Conservation (phyloP, 495 filamentous ascomycete species). For the Evansstolkia leycettana region DNA sequence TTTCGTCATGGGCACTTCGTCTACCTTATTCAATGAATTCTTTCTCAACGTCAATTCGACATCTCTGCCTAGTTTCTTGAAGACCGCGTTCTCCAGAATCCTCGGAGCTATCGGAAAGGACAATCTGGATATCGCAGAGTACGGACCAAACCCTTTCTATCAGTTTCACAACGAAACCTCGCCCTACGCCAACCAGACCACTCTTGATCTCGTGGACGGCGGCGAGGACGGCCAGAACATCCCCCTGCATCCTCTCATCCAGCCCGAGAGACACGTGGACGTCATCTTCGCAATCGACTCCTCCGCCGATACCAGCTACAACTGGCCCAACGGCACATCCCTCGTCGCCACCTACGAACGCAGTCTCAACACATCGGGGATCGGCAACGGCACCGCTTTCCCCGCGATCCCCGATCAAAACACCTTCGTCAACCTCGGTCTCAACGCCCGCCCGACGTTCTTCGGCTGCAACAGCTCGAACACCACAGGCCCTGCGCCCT, state of each 20-base stretch:
- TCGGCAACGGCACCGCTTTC: conserved; percentile 73
- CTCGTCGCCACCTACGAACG: conserved; percentile 76
- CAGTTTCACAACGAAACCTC: conserved; percentile 50
- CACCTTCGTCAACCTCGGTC: conserved; percentile 72
- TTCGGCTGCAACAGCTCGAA: conserved; percentile 77
- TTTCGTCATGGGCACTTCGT: conserved; percentile 80
- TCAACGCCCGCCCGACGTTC: conserved; percentile 78
- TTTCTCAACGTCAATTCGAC: conserved; percentile 43
- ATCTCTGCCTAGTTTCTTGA: conserved; percentile 38
- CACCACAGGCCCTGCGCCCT: conserved; percentile 30
- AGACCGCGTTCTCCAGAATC: conserved; percentile 36
- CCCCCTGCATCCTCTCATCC: conserved; percentile 70
- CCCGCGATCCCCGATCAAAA: conserved; percentile 64
- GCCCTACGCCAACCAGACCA: conserved; percentile 32
- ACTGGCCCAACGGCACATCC: conserved; percentile 78
- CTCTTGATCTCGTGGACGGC: conserved; percentile 72
- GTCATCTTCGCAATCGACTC: conserved; percentile 85
- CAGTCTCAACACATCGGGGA: conserved; percentile 34
- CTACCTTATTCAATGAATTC: conserved; percentile 71
- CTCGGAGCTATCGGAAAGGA: conserved; percentile 38
- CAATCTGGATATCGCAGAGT: conserved; percentile 69
- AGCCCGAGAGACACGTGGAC: conserved; percentile 63
- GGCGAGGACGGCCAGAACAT: conserved; percentile 82
- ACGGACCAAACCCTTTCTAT: conserved; percentile 73
- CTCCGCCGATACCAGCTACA: conserved; percentile 60